Conservation (phyloP, 1,284 basidiomycete species). For the Puccinia novopanici region DNA sequence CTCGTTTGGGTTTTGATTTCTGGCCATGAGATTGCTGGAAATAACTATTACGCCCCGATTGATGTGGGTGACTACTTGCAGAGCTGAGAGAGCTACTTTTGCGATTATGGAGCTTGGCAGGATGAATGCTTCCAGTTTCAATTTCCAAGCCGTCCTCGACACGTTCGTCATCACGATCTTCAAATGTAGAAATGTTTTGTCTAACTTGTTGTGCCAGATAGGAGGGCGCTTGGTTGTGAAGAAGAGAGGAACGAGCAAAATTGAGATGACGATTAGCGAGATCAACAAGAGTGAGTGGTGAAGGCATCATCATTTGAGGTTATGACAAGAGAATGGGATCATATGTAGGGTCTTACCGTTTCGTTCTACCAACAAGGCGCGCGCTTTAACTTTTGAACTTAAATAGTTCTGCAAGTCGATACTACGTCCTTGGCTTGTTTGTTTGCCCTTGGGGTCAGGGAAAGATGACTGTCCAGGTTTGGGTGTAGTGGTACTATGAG, state of each 20-base stretch:
- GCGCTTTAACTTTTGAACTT: conserved; percentile 30
- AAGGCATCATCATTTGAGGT: not conserved
- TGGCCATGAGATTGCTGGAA: conserved; percentile 11
- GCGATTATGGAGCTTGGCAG: conserved; percentile 18
- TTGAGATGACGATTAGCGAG: not conserved
- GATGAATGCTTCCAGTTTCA: conserved; percentile 40
- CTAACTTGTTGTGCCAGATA: conserved; percentile 15
- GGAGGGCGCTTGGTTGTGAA: conserved; percentile 17
- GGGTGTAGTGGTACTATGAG: not conserved
- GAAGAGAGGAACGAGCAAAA: not conserved
- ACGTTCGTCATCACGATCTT: conserved; percentile 37
- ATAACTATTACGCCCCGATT: conserved; percentile 14
- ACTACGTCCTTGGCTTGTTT: not conserved
- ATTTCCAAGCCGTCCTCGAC: conserved; percentile 47
- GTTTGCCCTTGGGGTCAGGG: conserved; percentile 17
- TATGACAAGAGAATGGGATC: not conserved
- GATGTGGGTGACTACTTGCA: conserved; percentile 25
- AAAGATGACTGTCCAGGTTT: not conserved
- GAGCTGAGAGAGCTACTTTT: conserved; percentile 42
- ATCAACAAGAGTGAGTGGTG: not conserved
- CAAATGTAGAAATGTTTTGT: conserved; percentile 23
- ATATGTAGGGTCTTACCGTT: not conserved
- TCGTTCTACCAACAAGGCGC: conserved; percentile 12
- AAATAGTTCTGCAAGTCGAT: conserved; percentile 31
- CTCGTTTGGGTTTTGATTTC: conserved; percentile 39